Percentiles rank a stretch among this genome's conserved stretches.
Evolutionary conservation across 2,329 filamentous ascomycete species (phyloP).

Genomic region (Penicillium sp.): DNA sequence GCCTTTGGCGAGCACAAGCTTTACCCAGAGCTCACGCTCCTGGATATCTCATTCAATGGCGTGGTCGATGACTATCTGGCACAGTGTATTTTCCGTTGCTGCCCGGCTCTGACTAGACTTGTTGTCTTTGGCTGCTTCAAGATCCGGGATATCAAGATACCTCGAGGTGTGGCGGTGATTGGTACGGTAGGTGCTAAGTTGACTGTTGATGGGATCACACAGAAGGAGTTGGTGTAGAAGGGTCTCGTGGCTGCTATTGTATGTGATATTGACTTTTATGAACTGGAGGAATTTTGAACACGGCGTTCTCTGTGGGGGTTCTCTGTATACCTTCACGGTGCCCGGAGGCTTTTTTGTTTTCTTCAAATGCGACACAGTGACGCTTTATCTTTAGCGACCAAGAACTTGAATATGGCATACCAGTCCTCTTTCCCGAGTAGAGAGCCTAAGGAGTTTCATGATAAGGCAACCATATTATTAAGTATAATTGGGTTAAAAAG

Average conservation of each 20-base stretch:
- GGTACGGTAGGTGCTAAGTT: constrained; percentile 40
- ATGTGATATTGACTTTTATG: neutral
- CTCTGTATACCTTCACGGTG: neutral
- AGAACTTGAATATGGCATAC: neutral
- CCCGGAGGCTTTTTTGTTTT: neutral
- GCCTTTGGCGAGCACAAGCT: constrained; percentile 65
- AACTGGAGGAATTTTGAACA: neutral
- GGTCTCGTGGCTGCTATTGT: neutral
- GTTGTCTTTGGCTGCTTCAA: constrained; percentile 66
- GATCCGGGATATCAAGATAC: constrained; percentile 58
- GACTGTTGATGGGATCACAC: constrained; percentile 19
- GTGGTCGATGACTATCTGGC: constrained; percentile 49
- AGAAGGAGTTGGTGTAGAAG: constrained; percentile 12
- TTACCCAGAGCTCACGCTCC: constrained; percentile 69
- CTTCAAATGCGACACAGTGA: neutral
- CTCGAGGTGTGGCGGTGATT: constrained; percentile 60
- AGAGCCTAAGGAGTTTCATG: neutral
- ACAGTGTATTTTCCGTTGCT: constrained; percentile 48
- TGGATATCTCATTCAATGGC: constrained; percentile 73
- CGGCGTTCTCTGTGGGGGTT: neutral
- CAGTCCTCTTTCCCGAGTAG: neutral
- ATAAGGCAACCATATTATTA: neutral
- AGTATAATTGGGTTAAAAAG: neutral
- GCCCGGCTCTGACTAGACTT: constrained; percentile 54
- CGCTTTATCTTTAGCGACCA: neutral